Evolutionary conservation across 495 filamentous ascomycete species (phyloP), one percentile per base, ranked within the genome.

Genomic region (Neurospora sp.): DNA sequence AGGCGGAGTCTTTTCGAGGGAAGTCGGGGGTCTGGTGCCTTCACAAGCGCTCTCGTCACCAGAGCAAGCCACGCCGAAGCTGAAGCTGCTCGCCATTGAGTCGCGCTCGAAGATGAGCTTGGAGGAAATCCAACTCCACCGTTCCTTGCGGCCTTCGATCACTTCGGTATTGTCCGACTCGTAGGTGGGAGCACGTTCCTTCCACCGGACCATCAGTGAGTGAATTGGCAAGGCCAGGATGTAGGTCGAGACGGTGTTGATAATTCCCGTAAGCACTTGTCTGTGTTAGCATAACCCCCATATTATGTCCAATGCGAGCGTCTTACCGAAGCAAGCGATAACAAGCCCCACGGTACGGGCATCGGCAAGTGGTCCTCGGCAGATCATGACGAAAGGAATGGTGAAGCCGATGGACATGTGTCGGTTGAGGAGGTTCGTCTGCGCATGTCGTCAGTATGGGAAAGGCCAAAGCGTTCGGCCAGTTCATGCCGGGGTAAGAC

Each of bases 351-450:
- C 72, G 2, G 80, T 81, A 7, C 72, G 69, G 10, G 74, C 73
- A 68, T 78, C 74, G 1, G 81, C 71, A 16, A 83, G 40, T 3
- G 78, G 78, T n/a, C 79, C 81, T 12, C 79, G 80, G 68, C 81
- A 83, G 12, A 85, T 80, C 82, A 85, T 81, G 65, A 85, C 75
- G 38, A 86, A 83, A 3, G 82, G 82, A 2, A 84, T 79, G 39
- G 82, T 83, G 59, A 86, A 86, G 2, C 84, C 84, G 42, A 85
- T 78, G 2, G 82, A 83, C 84, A 86, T 86, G 74, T 86, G 83
- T 8, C 83, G 81, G 70, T 84, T 84, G 53, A 86, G 69, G 12
- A 86, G 80, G 53, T 83, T 38, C 2, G 71, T 74, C 42, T 70
- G 59, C 44, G 7, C 8, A 22, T 20, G 61, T 39, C 71, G 61